A percentile compares a stretch with the other conserved stretches of the same genome.
Evolutionary conservation across 2,329 filamentous ascomycete species (phyloP).

Genomic region (Zymoseptoria brevis): DNA sequence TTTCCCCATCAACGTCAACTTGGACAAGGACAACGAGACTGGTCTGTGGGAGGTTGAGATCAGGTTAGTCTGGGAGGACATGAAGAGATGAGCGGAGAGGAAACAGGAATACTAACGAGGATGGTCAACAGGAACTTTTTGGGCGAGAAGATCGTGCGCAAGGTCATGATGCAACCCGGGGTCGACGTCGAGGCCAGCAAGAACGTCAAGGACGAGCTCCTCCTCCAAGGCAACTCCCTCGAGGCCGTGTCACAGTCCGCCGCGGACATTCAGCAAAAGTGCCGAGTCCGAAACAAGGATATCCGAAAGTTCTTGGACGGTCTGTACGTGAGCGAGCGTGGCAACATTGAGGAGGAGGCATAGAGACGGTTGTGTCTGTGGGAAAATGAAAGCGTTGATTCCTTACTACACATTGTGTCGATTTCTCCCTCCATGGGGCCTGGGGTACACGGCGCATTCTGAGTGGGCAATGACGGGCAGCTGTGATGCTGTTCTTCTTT

Average conservation of each 20-base stretch:
- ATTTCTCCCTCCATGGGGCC: not conserved
- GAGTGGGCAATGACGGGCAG: conserved; percentile 3
- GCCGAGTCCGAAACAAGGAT: conserved; percentile 99
- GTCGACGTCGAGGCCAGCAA: conserved; percentile 86
- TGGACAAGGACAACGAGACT: conserved; percentile 92
- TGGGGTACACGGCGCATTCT: not conserved
- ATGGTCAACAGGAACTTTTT: conserved; percentile 90
- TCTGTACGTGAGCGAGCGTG: conserved; percentile 98
- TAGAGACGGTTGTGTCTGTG: not conserved
- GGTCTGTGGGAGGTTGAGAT: conserved; percentile 90
- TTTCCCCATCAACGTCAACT: conserved; percentile 99
- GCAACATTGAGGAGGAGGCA: conserved; percentile 60
- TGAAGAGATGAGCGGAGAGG: too few relatives aligned
- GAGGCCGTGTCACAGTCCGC: conserved; percentile 97
- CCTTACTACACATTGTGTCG: not conserved
- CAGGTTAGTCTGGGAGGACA: too few relatives aligned
- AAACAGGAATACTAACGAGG: too few relatives aligned
- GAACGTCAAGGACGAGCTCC: conserved; percentile 95
- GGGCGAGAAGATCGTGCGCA: conserved; percentile 98
- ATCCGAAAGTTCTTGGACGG: conserved; percentile 99
- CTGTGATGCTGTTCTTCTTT: conserved; percentile 5
- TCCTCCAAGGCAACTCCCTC: conserved; percentile 86
- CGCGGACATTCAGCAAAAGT: conserved; percentile 99
- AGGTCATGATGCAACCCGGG: conserved; percentile 78
- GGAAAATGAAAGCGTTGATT: not conserved